Evolutionary conservation across 805 yeast species (phyloP), one percentile per base, ranked within the genome.

Genomic region (Pichia phayaonensis): DNA sequence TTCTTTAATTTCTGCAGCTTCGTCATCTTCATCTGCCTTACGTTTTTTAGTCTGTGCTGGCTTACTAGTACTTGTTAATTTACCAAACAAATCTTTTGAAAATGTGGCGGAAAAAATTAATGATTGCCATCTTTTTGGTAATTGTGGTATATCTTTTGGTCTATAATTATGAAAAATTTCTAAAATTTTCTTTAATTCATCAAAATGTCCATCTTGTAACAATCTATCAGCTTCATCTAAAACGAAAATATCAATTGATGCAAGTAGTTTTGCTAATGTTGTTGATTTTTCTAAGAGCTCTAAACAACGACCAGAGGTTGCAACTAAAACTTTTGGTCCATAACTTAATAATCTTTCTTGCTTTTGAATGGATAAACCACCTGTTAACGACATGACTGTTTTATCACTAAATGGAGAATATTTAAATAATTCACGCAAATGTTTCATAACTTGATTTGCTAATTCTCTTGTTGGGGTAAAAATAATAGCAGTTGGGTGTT

Each of bases 391-490:
- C 12, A 89, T 75, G 46, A 92, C 78, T 0, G 89, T 77, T 50
- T 76, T 71, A 26, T 60, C 57, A 18, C 59, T 57, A 20, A 62
- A 57, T 18, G 80, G 84, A 56, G 77, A 75, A 58, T 59, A 76
- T 55, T 71, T 75, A 49, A 83, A 73, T 12, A 85, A 59, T 29
- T 65, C 66, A 57, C 79, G 77, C 55, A 94, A 65, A 69, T 94
- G 98, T 53, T 84, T 80, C 40, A 83, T 81, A 46, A 94, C 97
- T 69, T 94, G 99, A 56, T 86, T 92, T 0, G 96, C 98, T 60
- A 94, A 75, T 66, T 94, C 99, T 73, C 99, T 79, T 0, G 99
- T 94, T 31, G 99, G 99, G 0, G 96, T 85, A 61, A 94, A 86
- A 27, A 94, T 78, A 13, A 94, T 71, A 5, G 90, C 98, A 5